Evolutionary conservation across 2,329 filamentous ascomycete species (phyloP), one percentile per base, ranked within the genome.

Genomic region (Amphichorda felina): DNA sequence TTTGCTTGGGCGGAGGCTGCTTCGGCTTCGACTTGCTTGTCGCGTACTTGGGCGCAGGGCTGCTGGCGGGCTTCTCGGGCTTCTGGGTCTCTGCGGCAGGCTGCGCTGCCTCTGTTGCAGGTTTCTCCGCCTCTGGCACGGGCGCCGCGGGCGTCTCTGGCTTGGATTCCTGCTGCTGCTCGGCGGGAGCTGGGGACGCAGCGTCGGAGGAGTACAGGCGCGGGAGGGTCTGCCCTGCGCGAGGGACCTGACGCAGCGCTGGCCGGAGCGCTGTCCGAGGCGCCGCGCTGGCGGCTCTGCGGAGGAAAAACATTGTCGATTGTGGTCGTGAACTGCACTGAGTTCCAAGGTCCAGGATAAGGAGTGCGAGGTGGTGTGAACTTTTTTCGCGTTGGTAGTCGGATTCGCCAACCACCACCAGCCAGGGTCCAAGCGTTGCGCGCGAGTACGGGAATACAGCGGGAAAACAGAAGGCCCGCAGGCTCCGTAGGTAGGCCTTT

Each of bases 291-390:
- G 51, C 37, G 34, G 40, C 32, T 38, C 47, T 40, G 11, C 47
- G 48, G 21, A 47, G 40, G 37, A 44, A 34, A 29, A 54, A 43
- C 55, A 58, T 58, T 37, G 39, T 33, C 16, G 13, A 19, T 26
- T 32, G 29, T 11, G 14, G 8, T 16, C 21, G 26, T 30, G 11
- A 17, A n/a, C 8, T 27, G 28, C 28, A 14, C 8, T 4, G 25
- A 11, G 25, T 27, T 10, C 3, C 29, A 15, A 18, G 16, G 5
- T n/a, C 11, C 29, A 5, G n/a, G 22, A 24, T n/a, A 9, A 14
- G 8, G n/a, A 4, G 8, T 29, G n/a, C 21, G 21, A 24, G 6
- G 21, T 24, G 21, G n/a, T n/a, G n/a, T n/a, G 21, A 24, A 24
- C 21, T 24, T 24, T 24, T 24, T 24, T 30, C 27, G 27, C 13